Conservation (phyloP, 2,329 filamentous ascomycete genomes). For the Fusarium praegraminearum region DNA sequence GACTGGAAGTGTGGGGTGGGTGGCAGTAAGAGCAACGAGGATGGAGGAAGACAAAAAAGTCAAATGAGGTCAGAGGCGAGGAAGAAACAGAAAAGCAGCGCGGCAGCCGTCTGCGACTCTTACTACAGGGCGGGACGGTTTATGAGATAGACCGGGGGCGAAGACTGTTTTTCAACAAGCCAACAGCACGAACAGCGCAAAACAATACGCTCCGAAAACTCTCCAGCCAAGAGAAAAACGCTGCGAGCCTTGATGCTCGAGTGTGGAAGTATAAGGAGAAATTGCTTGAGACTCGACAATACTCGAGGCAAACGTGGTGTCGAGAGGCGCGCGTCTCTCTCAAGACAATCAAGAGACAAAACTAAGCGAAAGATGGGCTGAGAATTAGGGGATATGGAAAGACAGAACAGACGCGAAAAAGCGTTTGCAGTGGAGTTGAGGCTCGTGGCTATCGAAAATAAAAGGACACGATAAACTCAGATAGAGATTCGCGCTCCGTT, state of each 20-base stretch:
- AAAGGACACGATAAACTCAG: constrained; percentile 16
- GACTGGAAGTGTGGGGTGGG: constrained; percentile 47
- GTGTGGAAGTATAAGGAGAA: constrained; percentile 15
- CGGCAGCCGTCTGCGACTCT: constrained; percentile 37
- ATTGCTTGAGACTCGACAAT: constrained; percentile 24
- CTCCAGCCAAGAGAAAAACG: constrained; percentile 17
- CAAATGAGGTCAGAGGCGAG: constrained; percentile 58
- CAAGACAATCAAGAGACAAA: constrained; percentile 21
- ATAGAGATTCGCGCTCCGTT: constrained; percentile 40
- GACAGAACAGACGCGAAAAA: constrained; percentile 25
- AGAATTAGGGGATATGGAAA: constrained; percentile 33
- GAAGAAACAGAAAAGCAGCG: constrained; percentile 42
- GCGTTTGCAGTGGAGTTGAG: constrained; percentile 43
- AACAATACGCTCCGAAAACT: constrained; percentile 25
- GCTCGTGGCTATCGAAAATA: constrained; percentile 39
- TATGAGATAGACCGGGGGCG: constrained; percentile 39
- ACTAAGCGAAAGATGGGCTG: constrained; percentile 29
- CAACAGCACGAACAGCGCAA: constrained; percentile 38
- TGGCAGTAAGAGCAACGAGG: constrained; percentile 44
- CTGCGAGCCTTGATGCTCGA: constrained; percentile 12
- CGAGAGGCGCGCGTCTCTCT: constrained; percentile 30
- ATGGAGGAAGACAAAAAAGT: constrained; percentile 49
- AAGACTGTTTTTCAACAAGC: constrained; percentile 39
- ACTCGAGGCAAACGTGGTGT: constrained; percentile 25
- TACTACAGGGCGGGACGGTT: constrained; percentile 42